Evolutionary conservation across 352 stramenopile genomes (phyloP), one percentile per base, ranked within the genome.

Genomic region (Phytopythium oedochilum): DNA sequence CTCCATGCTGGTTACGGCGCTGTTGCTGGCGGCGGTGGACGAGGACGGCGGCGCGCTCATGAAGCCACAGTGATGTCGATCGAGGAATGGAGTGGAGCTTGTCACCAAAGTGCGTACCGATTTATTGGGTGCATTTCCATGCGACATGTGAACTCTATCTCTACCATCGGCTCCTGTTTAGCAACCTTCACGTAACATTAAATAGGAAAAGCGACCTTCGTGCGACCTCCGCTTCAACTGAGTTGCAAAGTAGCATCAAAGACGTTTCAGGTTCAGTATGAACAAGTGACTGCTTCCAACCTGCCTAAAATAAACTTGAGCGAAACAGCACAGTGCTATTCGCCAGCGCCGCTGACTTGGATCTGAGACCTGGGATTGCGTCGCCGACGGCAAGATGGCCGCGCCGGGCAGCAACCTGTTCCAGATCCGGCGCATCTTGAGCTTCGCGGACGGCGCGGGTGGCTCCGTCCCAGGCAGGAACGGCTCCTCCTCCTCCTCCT

Each of bases 361-460:
- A 46, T 46, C 40, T 5, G 9, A 20, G 15, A 17, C 14, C 14
- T 22, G 8, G 36, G 8, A 42, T 20, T 6, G 36, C 36, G 36
- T 8, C 0, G 36, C 36, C 14, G 14, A 18, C 36, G 38, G 18
- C 42, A 34, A 14, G 10, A 55, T 55, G 45, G 49, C 31, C 29
- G 60, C 67, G 34, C 63, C 76, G 26, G 73, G 71, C n/a, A 79
- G 70, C 62, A 79, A 73, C 46, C 67, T 93, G 58, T 93, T 93
- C 69, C 68, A 77, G 65, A 89, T 93, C 64, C 80, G 63, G 18
- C 81, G 81, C 59, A 81, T 87, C 46, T 84, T 91, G 53, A 58
- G 57, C 61, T 55, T 73, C 53, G 25, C 26, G 12, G 34, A 49
- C 32, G 44, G 14, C 42, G 5, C 25, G 14, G 40, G 35, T 17